Evolutionary conservation across 202 grass and related monocot genomes (phyloP).

Genomic region (Tripidium arundinaceum): DNA sequence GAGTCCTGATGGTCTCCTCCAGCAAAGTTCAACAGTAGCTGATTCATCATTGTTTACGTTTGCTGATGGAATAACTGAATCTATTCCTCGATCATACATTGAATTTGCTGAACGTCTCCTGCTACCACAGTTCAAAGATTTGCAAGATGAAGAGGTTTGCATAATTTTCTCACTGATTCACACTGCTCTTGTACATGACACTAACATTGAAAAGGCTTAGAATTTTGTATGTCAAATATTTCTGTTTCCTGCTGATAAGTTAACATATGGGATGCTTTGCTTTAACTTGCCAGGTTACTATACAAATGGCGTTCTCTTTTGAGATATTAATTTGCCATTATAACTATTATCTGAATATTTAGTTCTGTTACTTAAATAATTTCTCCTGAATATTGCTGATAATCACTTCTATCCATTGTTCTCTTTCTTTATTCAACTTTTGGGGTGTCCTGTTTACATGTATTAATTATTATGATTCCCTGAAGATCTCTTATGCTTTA

Average conservation of each 20-base stretch:
- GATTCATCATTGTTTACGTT: slow-evolving; percentile 75
- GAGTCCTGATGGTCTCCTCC: slow-evolving; percentile 90
- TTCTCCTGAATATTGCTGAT: not conserved
- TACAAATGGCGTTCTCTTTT: not conserved
- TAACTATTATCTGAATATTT: not conserved
- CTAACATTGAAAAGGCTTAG: not conserved
- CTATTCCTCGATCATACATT: slow-evolving; percentile 81
- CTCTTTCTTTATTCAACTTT: not conserved
- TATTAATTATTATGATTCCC: not conserved
- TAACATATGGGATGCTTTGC: not conserved
- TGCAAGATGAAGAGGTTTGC: slow-evolving; percentile 61
- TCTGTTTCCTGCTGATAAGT: not conserved
- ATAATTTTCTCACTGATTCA: slow-evolving; percentile 2
- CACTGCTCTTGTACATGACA: not conserved
- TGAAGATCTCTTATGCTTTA: not conserved
- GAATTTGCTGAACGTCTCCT: slow-evolving; percentile 90
- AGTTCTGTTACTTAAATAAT: not conserved
- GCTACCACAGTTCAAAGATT: slow-evolving; percentile 76
- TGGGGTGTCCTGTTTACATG: not conserved
- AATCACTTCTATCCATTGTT: not conserved
- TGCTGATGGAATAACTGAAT: slow-evolving; percentile 64
- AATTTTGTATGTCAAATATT: not conserved
- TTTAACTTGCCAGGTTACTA: not conserved
- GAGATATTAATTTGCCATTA: not conserved
- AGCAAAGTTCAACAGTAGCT: slow-evolving; percentile 96